Conservation (phyloP, 1,139 yeast genomes). For the Magnusiomyces suaveolens region DNA sequence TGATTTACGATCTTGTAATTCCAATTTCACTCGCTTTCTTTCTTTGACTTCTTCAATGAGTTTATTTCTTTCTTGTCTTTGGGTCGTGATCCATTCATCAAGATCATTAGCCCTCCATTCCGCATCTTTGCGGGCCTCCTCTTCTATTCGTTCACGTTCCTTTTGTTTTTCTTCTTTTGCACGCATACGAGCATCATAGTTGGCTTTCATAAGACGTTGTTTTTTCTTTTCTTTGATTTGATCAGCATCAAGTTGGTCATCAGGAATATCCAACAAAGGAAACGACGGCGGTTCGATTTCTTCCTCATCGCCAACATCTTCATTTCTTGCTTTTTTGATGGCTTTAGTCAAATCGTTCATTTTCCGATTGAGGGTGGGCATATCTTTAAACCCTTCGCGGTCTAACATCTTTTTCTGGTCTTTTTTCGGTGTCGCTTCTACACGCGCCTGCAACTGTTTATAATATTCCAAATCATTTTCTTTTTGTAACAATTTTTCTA, state of each 20-base stretch:
- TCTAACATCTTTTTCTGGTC: constrained; percentile 42
- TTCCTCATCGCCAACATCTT: constrained; percentile 48
- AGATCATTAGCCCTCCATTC: constrained; percentile 72
- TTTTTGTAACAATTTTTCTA: constrained; percentile 70
- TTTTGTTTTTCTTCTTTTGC: constrained; percentile 72
- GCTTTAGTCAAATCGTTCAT: constrained; percentile 57
- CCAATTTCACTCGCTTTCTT: constrained; percentile 59
- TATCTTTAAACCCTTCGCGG: constrained; percentile 70
- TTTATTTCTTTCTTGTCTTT: constrained; percentile 51
- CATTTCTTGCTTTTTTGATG: constrained; percentile 56
- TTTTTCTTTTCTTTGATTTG: constrained; percentile 79
- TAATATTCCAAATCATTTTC: constrained; percentile 75
- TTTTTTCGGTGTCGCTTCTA: constrained; percentile 40
- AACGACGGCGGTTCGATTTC: constrained; percentile 50
- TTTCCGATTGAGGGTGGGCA: constrained; percentile 61
- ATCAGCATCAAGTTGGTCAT: constrained; percentile 66
- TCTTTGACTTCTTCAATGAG: constrained; percentile 55
- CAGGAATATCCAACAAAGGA: constrained; percentile 71
- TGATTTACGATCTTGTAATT: constrained; percentile 80
- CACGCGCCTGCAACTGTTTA: constrained; percentile 44
- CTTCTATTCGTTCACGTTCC: constrained; percentile 41
- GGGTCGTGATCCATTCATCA: constrained; percentile 67
- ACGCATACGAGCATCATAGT: constrained; percentile 77
- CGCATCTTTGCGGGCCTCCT: constrained; percentile 44
- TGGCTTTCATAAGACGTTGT: constrained; percentile 74